Base-by-base conservation (phyloP, 805 yeast species). In the Metschnikowia peoriensis region DNA sequence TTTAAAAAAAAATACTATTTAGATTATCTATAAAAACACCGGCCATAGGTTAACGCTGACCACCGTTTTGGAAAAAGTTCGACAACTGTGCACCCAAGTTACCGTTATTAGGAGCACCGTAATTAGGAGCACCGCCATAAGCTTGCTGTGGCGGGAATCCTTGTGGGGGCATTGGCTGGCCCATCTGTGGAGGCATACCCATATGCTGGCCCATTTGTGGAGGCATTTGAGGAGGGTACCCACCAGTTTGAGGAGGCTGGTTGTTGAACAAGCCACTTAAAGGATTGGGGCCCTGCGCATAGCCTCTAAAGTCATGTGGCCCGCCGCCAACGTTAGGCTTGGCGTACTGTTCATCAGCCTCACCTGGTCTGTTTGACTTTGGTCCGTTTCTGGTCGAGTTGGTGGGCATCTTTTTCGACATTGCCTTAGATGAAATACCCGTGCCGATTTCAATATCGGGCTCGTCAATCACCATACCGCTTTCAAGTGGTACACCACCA, bases 371-470 rank as follows among this genome's bases (percentile, higher is more conserved):
- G 51, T 86, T 85, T 2, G 96, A 87, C 65, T 86, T 84, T 34
- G 96, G 96, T 4, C 96, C 96, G 68, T 86, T 85, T 71, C 88
- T 82, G 6, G 91, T 82, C 16, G 89, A 84, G 68, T 91, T 91
- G 5, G 96, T 89, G 15, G 97, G 96, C 96, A 90, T 88, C 67
- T 89, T 88, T 71, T 84, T 85, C 10, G 96, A 86, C 70, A 89
- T 89, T 16, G 97, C 91, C 69, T 92, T 92, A 4, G 97, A 89
- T 1, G 96, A 86, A 46, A 89, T 88, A 56, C 97, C 97, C 45
- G 89, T 84, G 47, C 98, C 98, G 50, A 94, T 89, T 67, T 92
- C 97, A 62, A 93, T 94, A 72, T 94, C 99, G 2, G 99, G 99
- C 71, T 94, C 99, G 68, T 94, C 98, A 66, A 94, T 82, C 14